Percentiles rank a stretch among this genome's conserved stretches.
Evolutionary conservation across 139 green algal genomes (phyloP).

Genomic region (Mesotaenium endlicherianum): DNA sequence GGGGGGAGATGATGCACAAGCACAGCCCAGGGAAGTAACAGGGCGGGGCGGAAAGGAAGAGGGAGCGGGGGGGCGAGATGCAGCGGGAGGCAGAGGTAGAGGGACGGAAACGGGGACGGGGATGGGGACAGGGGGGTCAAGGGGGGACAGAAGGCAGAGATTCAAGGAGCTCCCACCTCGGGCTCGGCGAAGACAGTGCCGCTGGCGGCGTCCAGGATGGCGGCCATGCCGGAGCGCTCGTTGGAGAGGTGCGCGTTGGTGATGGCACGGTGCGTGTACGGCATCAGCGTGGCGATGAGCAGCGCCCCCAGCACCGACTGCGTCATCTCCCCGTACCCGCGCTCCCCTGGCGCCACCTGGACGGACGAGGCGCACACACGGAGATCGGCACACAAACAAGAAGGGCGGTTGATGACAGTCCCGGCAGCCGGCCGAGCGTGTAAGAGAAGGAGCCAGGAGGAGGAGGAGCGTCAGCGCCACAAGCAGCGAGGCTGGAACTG

Average conservation of each 20-base stretch:
- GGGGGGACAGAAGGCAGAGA: too few species aligned
- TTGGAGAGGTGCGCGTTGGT: constrained; percentile 8
- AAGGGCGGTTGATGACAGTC: too few species aligned
- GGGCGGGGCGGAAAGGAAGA: background rate
- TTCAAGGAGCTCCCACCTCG: constrained; percentile 55
- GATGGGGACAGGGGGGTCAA: background rate
- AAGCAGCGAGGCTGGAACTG: too few species aligned
- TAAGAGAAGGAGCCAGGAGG: too few species aligned
- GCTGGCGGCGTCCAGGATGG: constrained; percentile 57
- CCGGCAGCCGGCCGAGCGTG: too few species aligned
- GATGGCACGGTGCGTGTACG: constrained; percentile 49
- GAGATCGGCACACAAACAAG: too few species aligned
- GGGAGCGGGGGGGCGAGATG: background rate
- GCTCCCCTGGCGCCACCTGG: constrained; percentile 50
- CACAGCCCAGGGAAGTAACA: background rate
- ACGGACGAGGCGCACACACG: too few species aligned
- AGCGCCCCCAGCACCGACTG: constrained; percentile 60
- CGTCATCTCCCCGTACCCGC: constrained; percentile 60
- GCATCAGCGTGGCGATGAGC: constrained; percentile 61
- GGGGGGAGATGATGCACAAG: background rate
- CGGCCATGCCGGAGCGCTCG: constrained; percentile 55
- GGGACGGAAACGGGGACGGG: background rate
- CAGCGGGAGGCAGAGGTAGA: background rate
- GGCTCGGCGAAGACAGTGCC: constrained; percentile 55
- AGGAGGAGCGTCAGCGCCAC: too few species aligned